Base-by-base conservation (phyloP, 148 eudicot species). In the Diospyros kaki region DNA sequence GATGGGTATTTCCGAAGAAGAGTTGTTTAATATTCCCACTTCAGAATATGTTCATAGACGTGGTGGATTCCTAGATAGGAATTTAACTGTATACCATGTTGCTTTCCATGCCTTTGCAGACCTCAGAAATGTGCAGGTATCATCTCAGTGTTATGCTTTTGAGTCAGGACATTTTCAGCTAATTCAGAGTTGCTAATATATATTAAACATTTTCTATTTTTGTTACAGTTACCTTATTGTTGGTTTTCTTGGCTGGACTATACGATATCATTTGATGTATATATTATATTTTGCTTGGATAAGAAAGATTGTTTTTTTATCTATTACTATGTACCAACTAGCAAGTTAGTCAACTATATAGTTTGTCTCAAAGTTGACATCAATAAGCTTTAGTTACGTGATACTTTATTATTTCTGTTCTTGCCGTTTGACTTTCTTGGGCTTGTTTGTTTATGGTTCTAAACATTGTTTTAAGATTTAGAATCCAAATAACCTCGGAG, bases 51-150 rank as follows among this genome's bases (percentile, higher is more conserved):
- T 88, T 41, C 80, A 84, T 73, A 84, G 98, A 75, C 92, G 89
- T 59, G 87, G 83, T 72, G 89, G 91, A 50, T 90, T 89, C 75
- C 18, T 94, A 51, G 73, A 64, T 79, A 84, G 70, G 87, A 75
- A 78, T 50, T 68, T 90, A 56, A 92, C 98, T 64, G 97, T 94
- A 48, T 94, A 87, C 85, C 98, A 94, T 89, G 96, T 74, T 46
- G 98, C 97, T 42, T 86, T 83, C 77, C 86, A 74, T 69, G 98
- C 98, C 62, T 72, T 74, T 83, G 96, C 97, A 8, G 96, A 94
- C 67, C 90, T 90, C 60, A 81, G 69, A 62, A 79, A 90, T 86
- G 84, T 84, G 41, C 81, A 90, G 98, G 98, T 94, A 89, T 64
- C 58, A 39, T 68, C 39, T 69, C 64, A 64, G n/a, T 59, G 17